Percentiles rank a stretch among this genome's conserved stretches.
These are phyloP conservation scores for Suhomyces faveliae DNA, from an alignment of 805 yeast species.

Conservation along the genomic window DNA sequence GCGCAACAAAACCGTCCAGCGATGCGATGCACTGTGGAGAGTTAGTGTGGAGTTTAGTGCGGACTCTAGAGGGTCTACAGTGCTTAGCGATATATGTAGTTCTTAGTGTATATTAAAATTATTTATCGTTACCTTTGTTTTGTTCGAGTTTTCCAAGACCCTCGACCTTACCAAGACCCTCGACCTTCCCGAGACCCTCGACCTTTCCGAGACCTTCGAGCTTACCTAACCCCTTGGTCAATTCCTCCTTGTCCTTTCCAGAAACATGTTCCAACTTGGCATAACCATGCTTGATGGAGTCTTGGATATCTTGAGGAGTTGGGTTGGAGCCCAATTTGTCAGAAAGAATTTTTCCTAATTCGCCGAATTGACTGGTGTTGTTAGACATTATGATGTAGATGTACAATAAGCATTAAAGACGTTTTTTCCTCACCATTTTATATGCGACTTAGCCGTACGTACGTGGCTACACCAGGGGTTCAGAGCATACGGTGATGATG, in stretches of 20 bases:
- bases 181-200: conserved; percentile 7
- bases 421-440: background rate
- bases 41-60: too few relatives aligned
- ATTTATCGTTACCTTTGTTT: background rate
- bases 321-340: conserved; percentile 9
- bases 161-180: conserved; percentile 5
- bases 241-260: conserved; percentile 7
- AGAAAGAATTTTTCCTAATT: conserved; percentile 9
- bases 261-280: conserved; percentile 8
- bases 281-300: conserved; percentile 5
- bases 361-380: conserved; percentile 8
- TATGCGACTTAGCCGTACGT: background rate
- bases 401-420: background rate
- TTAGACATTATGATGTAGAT: conserved; percentile 1
- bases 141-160: conserved; percentile 3
- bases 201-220: conserved; percentile 8
- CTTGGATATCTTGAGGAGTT: background rate
- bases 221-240: conserved; percentile 6
- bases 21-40: too few relatives aligned
- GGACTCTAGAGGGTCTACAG: background rate
- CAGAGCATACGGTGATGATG: background rate
- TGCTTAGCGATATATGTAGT: background rate
- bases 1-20: background rate
- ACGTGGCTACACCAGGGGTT: background rate
- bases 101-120: background rate